Percentiles rank a stretch among this genome's conserved stretches.
These are phyloP conservation scores for Geosmithia flava DNA, from an alignment of 2,329 filamentous ascomycete genomes.

Conservation along the genomic window DNA sequence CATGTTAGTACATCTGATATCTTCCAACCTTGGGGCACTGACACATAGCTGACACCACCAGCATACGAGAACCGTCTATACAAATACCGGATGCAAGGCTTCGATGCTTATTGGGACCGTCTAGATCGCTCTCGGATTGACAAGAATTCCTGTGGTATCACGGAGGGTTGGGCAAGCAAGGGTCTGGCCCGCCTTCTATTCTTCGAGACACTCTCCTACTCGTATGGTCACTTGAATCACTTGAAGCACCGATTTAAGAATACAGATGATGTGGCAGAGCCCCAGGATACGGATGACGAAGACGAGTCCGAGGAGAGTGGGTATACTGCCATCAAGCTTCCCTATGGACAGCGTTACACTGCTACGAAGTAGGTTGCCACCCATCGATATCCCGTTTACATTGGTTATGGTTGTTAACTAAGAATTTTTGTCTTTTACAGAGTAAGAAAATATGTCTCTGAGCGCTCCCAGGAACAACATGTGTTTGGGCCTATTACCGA, in stretches of 20 bases:
- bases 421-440: neutral
- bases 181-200: constrained; percentile 3
- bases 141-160: constrained; percentile 16
- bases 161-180: neutral
- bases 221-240: neutral
- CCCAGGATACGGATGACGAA: neutral
- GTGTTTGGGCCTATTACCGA: neutral
- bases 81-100: constrained; percentile 66
- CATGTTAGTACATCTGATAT: constrained; percentile 27
- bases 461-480: constrained; percentile 1
- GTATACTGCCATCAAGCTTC: constrained; percentile 2
- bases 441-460: neutral
- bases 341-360: constrained; percentile 1
- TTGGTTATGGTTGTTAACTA: neutral
- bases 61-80: constrained; percentile 66
- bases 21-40: neutral
- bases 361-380: constrained; percentile 1
- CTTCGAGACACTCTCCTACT: constrained; percentile 1
- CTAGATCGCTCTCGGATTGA: constrained; percentile 56
- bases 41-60: neutral
- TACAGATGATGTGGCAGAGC: neutral
- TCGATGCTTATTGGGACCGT: constrained; percentile 61
- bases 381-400: no score
- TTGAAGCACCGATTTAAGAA: neutral
- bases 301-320: constrained; percentile 2